Conservation (phyloP, 2,329 filamentous ascomycete species). For the Periconia digitata region DNA sequence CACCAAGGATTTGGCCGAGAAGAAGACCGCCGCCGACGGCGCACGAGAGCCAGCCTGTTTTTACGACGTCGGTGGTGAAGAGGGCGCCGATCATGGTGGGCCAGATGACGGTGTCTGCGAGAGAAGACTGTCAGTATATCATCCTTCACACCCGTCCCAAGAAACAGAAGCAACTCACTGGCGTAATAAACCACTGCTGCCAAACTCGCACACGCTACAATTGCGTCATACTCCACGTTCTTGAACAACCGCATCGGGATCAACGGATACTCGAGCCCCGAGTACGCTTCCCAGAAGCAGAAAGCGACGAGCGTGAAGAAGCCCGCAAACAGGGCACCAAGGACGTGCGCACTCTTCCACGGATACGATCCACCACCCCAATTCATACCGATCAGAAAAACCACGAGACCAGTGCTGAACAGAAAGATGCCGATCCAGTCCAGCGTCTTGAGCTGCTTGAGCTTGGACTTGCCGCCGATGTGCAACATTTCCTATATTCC, state of each 20-base stretch:
- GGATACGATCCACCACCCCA: conserved; percentile 43
- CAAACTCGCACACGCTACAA: conserved; percentile 36
- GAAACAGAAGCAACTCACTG: conserved; percentile 18
- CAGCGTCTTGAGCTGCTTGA: conserved; percentile 41
- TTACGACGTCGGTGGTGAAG: conserved; percentile 22
- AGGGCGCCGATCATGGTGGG: conserved; percentile 31
- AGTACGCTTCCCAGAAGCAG: conserved; percentile 32
- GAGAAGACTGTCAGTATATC: conserved; percentile 20
- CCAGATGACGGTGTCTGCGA: conserved; percentile 30
- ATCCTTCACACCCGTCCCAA: conserved; percentile 22
- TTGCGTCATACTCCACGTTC: conserved; percentile 30
- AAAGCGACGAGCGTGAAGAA: conserved; percentile 35
- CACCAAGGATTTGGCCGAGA: conserved; percentile 31
- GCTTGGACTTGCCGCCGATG: conserved; percentile 35
- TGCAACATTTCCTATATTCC: conserved; percentile 33
- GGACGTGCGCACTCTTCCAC: conserved; percentile 39
- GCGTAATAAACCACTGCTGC: conserved; percentile 27
- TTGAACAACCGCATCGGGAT: conserved; percentile 14
- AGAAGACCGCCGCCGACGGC: conserved; percentile 31
- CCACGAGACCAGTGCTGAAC: conserved; percentile 48
- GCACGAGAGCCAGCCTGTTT: conserved; percentile 31
- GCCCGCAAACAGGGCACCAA: conserved; percentile 38
- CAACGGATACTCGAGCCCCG: conserved; percentile 31
- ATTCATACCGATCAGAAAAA: conserved; percentile 52
- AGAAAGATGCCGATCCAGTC: conserved; percentile 53